phyloP scores from a whole-genome alignment of 2,329 filamentous ascomycete genomes.

The Coccinonectria pachysandricola region DNA sequence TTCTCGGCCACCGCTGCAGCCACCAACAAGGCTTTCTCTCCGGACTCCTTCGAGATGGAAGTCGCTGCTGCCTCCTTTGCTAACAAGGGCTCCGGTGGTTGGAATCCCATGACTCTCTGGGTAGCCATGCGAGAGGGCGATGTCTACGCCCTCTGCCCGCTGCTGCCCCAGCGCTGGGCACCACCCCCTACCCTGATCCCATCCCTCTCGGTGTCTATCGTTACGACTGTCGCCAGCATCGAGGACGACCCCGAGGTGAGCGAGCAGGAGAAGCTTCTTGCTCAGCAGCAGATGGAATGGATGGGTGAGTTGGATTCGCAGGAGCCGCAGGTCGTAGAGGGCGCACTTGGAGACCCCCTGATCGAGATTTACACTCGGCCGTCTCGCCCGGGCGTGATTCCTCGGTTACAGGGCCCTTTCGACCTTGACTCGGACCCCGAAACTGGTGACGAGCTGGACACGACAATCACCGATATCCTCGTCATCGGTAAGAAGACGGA shows the following conservation, averaged over 20 bases:
- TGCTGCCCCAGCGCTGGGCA: conserved; percentile 80
- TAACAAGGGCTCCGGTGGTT: conserved; percentile 59
- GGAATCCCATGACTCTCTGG: conserved; percentile 96
- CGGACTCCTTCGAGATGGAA: conserved; percentile 87
- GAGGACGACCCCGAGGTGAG: conserved; percentile 49
- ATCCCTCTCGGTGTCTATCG: conserved; percentile 71
- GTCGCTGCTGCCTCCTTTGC: conserved; percentile 81
- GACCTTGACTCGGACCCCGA: conserved; percentile 44
- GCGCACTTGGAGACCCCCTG: conserved; percentile 35
- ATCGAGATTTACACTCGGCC: conserved; percentile 49
- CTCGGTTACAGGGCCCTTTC: conserved; percentile 53
- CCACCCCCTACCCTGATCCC: conserved; percentile 67
- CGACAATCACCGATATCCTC: conserved; percentile 49
- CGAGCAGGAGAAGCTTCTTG: conserved; percentile 42
- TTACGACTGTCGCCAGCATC: conserved; percentile 57
- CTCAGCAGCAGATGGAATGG: conserved; percentile 57
- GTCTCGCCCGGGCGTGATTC: conserved; percentile 44
- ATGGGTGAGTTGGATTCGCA: conserved; percentile 56
- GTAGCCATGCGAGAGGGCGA: conserved; percentile 91
- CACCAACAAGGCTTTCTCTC: conserved; percentile 73
- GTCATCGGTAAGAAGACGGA: conserved; percentile 54
- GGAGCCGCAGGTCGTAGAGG: conserved; percentile 46
- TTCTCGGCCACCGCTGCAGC: conserved; percentile 66
- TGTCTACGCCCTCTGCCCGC: conserved; percentile 83
- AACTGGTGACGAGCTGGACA: conserved; percentile 46